phyloP scores from a whole-genome alignment of 352 stramenopile species.

The Pythium rhizo-oryzae region DNA sequence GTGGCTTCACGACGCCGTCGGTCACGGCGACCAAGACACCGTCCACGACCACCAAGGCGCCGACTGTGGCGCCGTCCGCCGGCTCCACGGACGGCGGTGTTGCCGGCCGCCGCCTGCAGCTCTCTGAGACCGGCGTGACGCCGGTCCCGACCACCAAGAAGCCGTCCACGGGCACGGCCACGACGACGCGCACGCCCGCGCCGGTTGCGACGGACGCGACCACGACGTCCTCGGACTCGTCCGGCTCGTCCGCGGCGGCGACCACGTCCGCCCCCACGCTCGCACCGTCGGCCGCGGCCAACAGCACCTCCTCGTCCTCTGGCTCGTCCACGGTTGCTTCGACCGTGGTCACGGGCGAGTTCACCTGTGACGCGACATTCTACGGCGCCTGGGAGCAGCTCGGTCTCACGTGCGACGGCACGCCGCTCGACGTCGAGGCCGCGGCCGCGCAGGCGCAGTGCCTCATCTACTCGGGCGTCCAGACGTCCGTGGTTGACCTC shows the following conservation, averaged over 20 bases:
- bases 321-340: slow-evolving; percentile 2
- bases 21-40: slow-evolving; percentile 6
- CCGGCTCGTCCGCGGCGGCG: slow-evolving; percentile 10
- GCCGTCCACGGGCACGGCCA: slow-evolving; percentile 26
- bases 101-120: slow-evolving; percentile 13
- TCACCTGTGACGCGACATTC: slow-evolving; percentile 74
- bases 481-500: slow-evolving; percentile 53
- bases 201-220: not conserved
- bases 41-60: slow-evolving; percentile 11
- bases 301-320: slow-evolving; percentile 4
- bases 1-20: not conserved
- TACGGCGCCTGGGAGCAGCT: slow-evolving; percentile 78
- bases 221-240: slow-evolving; percentile 18
- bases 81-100: slow-evolving; percentile 13
- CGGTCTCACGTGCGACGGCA: slow-evolving; percentile 60
- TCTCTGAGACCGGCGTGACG: slow-evolving; percentile 11
- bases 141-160: slow-evolving; percentile 32
- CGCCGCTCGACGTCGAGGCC: slow-evolving; percentile 43
- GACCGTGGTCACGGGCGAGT: slow-evolving; percentile 45
- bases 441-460: slow-evolving; percentile 67
- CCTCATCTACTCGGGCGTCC: slow-evolving; percentile 75
- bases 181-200: slow-evolving; percentile 11
- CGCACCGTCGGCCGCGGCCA: not conserved
- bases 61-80: not conserved
- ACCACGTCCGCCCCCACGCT: slow-evolving; percentile 8